Base-by-base conservation (phyloP, 2,329 filamentous ascomycete species). In the Basipetospora chlamydospora region DNA sequence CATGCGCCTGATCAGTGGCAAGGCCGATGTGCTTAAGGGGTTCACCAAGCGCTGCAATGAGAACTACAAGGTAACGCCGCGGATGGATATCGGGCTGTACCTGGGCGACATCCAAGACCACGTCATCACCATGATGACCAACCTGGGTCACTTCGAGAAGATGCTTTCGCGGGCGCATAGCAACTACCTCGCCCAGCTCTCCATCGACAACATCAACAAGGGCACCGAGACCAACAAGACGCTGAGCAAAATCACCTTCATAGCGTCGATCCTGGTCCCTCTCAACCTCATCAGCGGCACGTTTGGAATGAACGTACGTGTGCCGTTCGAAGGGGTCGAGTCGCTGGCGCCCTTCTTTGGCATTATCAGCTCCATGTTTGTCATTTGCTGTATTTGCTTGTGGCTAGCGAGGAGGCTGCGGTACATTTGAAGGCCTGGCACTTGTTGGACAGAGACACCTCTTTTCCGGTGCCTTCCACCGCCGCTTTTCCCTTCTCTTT, bases 21-120 rank as follows among this genome's bases (percentile, higher is more conserved):
- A 98, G 58, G 90, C 90, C n/a, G 90, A 98, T 55, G 90, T 98
- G 40, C 85, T 98, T 49, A 86, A 84, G 47, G 87, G 88, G 21
- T 98, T 98, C 52, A 92, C 90, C 36, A 98, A 98, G 65, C 84
- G 92, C 35, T 98, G 90, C 72, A 98, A 96, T 55, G 88, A 95
- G 53, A 85, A 93, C 44, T 96, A 93, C 64, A 81, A 84, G 45
- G 82, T 96, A 36, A 94, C 90, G 1, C 90, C 90, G 6, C 82
- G 87, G 33, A 90, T 90, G 62, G 90, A 98, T 52, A 94, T 98
- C 45, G 90, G 87, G 16, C 73, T 98, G 49, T 98, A 98, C 53
- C 72, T 98, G 25, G 85, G 85, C 50, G 90, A 98, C 60, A 95
- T 98, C 44, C 90, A 98, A 58, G 90, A 98, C 60, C 90, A 98